Base-by-base conservation (phyloP, 768 basidiomycete species). In the Mycena pura region DNA sequence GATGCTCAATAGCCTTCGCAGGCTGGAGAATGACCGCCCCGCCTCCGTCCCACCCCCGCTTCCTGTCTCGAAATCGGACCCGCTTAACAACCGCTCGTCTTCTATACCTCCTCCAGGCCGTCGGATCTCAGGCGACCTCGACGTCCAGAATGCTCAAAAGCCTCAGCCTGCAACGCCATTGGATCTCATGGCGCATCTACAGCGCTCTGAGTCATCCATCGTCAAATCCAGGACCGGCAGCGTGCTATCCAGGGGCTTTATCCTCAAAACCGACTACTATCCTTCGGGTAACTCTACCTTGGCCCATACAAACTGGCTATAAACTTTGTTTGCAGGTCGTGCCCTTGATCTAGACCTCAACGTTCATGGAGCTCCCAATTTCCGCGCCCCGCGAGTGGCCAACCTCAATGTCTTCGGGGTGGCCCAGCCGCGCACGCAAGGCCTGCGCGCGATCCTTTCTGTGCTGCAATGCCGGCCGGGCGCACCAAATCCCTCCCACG, bases 321-420 rank as follows among this genome's bases (percentile, higher is more conserved):
- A 27, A 19, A 60, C 28, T 13, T 32, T n/a, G 19, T 43, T 15
- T 55, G 48, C 61, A 94, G 93, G 93, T 40, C 86, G 95, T 64
- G 95, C 95, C 4, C 80, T 95, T 40, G 93, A 96, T 71, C 84
- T 99, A 2, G 94, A 96, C 69, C 82, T 98, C 25, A 93, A 92
- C 58, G 82, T 99, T 9, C 90, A 95, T 70, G 96, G 97, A 31
- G 96, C 96, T 17, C 95, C 96, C 4, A 98, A 99, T 76, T 98
- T 99, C 72, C 82, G 97, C 65, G 87, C 91, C 13, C 91, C 95
- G 9, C 82, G 87, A 49, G 83, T 87, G 46, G 89, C 87, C 25
- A 84, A 86, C 57, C 82, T 98, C 31, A 96, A 96, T 66, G 94
- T 99, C 2, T 99, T 91, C 70, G 97, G 96, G 14, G 93, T 90